Percentiles rank a stretch among this genome's conserved stretches.
These are phyloP conservation scores for Prunella vulgaris DNA, from an alignment of 257 asterid genomes.

Conservation along the genomic window DNA sequence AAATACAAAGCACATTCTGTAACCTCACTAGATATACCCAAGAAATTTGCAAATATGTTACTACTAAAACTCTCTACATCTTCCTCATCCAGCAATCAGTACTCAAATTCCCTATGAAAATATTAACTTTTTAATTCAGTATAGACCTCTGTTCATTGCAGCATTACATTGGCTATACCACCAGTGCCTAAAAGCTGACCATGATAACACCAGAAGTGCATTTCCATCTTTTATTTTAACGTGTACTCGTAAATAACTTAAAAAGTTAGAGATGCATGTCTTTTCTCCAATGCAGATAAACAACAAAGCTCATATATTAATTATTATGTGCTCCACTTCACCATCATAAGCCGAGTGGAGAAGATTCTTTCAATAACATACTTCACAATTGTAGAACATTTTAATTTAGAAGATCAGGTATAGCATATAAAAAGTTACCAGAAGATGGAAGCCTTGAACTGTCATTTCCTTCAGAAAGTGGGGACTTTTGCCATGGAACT, in stretches of 20 bases:
- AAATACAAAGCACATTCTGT: not conserved
- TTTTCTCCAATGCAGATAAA: not conserved
- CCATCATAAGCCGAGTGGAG: not conserved
- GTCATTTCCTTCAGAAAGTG: slow-evolving; percentile 56
- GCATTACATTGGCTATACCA: not conserved
- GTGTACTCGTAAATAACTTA: not conserved
- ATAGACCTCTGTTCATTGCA: not conserved
- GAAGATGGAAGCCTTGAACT: slow-evolving; percentile 49
- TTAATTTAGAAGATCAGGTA: slow-evolving; percentile 4
- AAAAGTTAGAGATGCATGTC: not conserved
- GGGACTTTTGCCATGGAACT: slow-evolving; percentile 64
- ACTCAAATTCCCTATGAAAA: not conserved
- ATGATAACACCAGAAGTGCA: not conserved
- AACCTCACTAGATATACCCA: slow-evolving; percentile 9
- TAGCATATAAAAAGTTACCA: slow-evolving; percentile 44
- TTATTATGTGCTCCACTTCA: slow-evolving; percentile 1
- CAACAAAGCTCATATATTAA: not conserved
- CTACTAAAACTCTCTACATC: not conserved
- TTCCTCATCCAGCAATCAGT: not conserved
- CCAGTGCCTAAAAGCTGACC: slow-evolving; percentile 6
- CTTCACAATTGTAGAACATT: slow-evolving; percentile 1
- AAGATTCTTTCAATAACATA: slow-evolving; percentile 7
- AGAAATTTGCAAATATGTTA: not conserved
- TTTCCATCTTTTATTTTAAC: not conserved
- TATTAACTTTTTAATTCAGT: slow-evolving; percentile 2